Evolutionary conservation across 495 filamentous ascomycete genomes (phyloP).

Genomic region (Aspergillus mulundensis): DNA sequence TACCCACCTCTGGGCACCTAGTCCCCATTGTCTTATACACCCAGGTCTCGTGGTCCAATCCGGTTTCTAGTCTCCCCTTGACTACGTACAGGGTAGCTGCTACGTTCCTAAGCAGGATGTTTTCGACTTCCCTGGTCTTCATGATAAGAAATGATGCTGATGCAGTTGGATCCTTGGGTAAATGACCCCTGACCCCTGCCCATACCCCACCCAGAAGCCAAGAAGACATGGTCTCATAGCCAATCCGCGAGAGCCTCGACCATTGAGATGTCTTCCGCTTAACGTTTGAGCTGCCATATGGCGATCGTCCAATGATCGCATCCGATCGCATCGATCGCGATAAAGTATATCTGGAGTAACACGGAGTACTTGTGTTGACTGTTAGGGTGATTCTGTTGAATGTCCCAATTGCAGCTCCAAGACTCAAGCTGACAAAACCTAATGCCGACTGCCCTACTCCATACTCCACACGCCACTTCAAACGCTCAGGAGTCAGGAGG

Average conservation of each 20-base stretch:
- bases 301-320: neutral
- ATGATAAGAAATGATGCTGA: neutral
- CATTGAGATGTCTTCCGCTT: neutral
- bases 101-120: neutral
- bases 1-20: neutral
- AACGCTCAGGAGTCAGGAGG: neutral
- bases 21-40: neutral
- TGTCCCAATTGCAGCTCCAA: neutral
- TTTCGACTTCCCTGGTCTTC: neutral
- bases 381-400: too few relatives aligned
- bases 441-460: neutral
- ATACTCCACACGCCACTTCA: neutral
- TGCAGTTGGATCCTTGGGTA: conserved; percentile 2
- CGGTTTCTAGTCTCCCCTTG: neutral
- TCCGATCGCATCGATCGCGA: neutral
- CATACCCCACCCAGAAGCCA: neutral
- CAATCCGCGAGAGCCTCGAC: neutral
- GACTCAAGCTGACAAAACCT: too few relatives aligned
- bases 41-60: neutral
- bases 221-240: neutral
- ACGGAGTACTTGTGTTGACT: too few relatives aligned
- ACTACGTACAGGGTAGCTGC: neutral
- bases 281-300: neutral
- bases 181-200: neutral
- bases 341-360: neutral